Evolutionary conservation across 2,329 filamentous ascomycete genomes (phyloP).

Genomic region (Drechslerella coelobrocha): DNA sequence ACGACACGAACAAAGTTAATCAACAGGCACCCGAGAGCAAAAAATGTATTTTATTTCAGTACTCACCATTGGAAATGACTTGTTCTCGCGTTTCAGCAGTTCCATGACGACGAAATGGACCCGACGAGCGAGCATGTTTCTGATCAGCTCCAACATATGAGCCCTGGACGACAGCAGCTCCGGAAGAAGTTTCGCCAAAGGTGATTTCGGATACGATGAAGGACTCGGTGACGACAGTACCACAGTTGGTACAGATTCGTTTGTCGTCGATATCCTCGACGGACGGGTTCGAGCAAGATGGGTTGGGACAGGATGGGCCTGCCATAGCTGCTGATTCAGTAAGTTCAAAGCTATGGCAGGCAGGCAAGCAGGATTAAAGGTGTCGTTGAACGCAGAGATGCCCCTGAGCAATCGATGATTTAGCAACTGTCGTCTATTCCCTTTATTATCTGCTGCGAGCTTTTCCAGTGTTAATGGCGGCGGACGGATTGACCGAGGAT

Average conservation of each 20-base stretch:
- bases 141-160: constrained; percentile 86
- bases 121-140: constrained; percentile 73
- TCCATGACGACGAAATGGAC: constrained; percentile 65
- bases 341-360: neutral
- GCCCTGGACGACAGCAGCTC: constrained; percentile 88
- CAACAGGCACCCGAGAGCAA: constrained; percentile 34
- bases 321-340: constrained; percentile 30
- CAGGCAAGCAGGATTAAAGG: neutral
- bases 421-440: too few relatives aligned
- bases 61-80: constrained; percentile 64
- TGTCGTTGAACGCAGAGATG: neutral
- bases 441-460: too few relatives aligned
- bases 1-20: constrained; percentile 38
- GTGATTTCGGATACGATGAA: constrained; percentile 91
- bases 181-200: constrained; percentile 85
- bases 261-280: constrained; percentile 54
- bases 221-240: constrained; percentile 80
- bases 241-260: constrained; percentile 78
- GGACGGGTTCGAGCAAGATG: constrained; percentile 47
- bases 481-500: too few relatives aligned
- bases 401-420: too few relatives aligned
- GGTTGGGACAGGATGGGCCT: constrained; percentile 45
- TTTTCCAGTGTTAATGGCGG: too few relatives aligned
- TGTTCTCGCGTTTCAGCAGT: constrained; percentile 68
- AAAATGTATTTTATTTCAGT: constrained; percentile 53